Evolutionary conservation across 768 basidiomycete species (phyloP).

Genomic region (Russula brevipes): DNA sequence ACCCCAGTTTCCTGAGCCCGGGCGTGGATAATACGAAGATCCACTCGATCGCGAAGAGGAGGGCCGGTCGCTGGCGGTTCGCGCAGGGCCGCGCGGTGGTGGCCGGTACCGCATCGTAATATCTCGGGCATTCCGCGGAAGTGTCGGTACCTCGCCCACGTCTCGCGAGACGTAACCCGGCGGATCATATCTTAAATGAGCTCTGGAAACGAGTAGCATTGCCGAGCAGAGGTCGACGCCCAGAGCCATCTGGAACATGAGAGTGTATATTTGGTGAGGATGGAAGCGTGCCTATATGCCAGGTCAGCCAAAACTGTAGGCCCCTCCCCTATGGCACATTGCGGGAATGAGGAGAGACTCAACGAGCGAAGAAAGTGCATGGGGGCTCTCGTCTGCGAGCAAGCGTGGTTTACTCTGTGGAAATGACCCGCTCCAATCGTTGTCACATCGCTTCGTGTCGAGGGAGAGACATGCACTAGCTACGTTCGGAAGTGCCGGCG

Average conservation of each 20-base stretch:
- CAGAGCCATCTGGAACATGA: constrained; percentile 14
- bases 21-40: constrained; percentile 20
- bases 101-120: background rate
- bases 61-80: constrained; percentile 18
- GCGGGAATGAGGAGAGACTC: constrained; percentile 13
- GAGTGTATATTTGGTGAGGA: constrained; percentile 7
- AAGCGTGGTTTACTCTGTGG: constrained; percentile 3
- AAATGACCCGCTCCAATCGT: background rate
- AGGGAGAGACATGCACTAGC: constrained; percentile 1
- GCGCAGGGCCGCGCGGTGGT: background rate
- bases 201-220: constrained; percentile 10
- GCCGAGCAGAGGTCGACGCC: constrained; percentile 13
- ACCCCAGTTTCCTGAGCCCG: constrained; percentile 20
- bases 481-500: background rate
- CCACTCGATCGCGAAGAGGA: constrained; percentile 23
- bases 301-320: constrained; percentile 16
- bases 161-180: constrained; percentile 1
- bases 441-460: constrained; percentile 8
- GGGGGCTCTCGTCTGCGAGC: background rate
- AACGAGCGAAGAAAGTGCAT: constrained; percentile 19
- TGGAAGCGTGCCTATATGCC: constrained; percentile 18
- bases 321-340: background rate
- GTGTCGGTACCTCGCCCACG: background rate
- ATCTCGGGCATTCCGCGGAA: constrained; percentile 16
- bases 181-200: constrained; percentile 19